Conservation (phyloP, 768 basidiomycete species). For the Candolleomyces aberdarensis region DNA sequence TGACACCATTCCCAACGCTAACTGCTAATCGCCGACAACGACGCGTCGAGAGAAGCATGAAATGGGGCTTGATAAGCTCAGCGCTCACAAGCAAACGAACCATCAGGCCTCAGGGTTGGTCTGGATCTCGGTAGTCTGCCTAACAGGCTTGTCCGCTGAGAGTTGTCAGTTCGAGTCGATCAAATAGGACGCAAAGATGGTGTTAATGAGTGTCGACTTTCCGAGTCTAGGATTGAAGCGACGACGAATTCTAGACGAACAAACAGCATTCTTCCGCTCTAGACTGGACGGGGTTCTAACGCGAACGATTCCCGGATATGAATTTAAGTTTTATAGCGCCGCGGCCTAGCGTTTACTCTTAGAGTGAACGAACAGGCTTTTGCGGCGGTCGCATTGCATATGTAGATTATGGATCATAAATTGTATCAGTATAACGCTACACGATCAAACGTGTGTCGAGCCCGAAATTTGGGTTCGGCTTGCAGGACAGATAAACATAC, state of each 20-base stretch:
- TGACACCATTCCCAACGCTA: conserved; percentile 51
- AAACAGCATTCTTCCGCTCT: neutral
- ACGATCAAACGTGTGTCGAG: no score
- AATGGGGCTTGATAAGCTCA: neutral
- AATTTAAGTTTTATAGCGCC: no score
- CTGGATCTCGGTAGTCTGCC: conserved; percentile 97
- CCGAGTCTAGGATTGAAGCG: neutral
- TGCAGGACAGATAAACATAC: neutral
- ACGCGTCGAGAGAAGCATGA: neutral
- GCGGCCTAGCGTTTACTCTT: no score
- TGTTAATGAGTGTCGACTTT: no score
- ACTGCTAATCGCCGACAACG: conserved; percentile 43
- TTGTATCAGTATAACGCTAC: no score
- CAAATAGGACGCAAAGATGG: no score
- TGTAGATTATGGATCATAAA: no score
- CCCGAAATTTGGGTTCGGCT: conserved; percentile 4
- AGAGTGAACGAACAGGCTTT: no score
- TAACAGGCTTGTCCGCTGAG: conserved; percentile 52
- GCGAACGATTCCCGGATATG: no score
- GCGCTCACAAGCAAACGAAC: conserved; percentile 42
- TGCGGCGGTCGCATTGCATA: no score
- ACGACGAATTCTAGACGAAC: neutral
- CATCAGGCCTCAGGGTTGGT: conserved; percentile 93
- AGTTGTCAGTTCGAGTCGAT: neutral
- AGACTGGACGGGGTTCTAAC: no score